These are phyloP conservation scores for Clonostachys sp. DNA, from an alignment of 2,329 filamentous ascomycete genomes.

Conservation along the genomic window DNA sequence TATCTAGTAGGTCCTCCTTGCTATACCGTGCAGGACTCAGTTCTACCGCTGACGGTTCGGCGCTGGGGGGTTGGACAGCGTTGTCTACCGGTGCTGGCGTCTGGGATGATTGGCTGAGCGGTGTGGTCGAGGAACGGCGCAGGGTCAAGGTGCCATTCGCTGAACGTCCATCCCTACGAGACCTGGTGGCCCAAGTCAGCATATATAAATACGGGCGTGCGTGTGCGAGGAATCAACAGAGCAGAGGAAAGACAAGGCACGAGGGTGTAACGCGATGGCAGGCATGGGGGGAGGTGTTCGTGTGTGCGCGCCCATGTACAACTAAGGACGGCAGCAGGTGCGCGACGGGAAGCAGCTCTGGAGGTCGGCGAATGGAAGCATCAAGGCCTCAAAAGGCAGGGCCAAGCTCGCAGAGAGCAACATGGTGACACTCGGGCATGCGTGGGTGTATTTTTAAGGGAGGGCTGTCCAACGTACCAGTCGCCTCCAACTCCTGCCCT, in stretches of 20 bases:
- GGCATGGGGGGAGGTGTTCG: not conserved
- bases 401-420: not conserved
- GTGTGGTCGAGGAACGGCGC: constrained; percentile 58
- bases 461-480: constrained; percentile 54
- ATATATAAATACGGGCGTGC: not conserved
- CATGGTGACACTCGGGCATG: not conserved
- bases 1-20: constrained; percentile 72
- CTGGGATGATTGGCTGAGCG: constrained; percentile 36
- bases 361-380: not conserved
- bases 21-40: constrained; percentile 56
- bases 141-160: constrained; percentile 62
- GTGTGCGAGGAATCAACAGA: not conserved
- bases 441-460: too few species aligned
- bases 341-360: not conserved
- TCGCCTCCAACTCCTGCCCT: constrained; percentile 59
- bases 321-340: not conserved
- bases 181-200: constrained; percentile 30
- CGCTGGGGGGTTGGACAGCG: constrained; percentile 26
- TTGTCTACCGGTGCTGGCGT: constrained; percentile 25
- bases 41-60: constrained; percentile 27
- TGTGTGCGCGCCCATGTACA: too few species aligned
- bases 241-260: constrained; percentile 7
- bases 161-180: constrained; percentile 51
- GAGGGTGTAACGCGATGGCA: not conserved
- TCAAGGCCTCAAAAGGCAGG: not conserved